These are phyloP conservation scores for Coemansia sp. DNA, from an alignment of 192 early-diverging fungal genomes.

Conservation along the genomic window DNA sequence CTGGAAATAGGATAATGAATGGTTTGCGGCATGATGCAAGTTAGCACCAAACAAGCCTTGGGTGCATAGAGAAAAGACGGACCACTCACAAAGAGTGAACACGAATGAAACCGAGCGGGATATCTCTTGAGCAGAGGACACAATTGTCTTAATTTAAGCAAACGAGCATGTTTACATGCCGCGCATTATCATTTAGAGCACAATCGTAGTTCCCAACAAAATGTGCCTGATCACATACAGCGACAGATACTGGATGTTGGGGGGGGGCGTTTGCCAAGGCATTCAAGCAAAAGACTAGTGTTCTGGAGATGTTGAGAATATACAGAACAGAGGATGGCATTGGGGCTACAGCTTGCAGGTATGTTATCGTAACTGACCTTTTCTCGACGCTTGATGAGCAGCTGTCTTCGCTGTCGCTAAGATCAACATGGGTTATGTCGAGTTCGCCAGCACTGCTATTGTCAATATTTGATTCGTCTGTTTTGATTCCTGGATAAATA, in stretches of 20 bases:
- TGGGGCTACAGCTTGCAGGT: neutral
- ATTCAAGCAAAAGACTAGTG: neutral
- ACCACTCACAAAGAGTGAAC: neutral
- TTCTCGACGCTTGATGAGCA: neutral
- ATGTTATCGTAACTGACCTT: neutral
- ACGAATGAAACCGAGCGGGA: neutral
- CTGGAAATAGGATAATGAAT: too few relatives aligned
- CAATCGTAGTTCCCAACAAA: neutral
- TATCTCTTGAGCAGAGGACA: too few relatives aligned
- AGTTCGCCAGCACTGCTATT: slow-evolving; percentile 18
- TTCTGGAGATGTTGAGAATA: neutral
- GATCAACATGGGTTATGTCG: slow-evolving; percentile 33
- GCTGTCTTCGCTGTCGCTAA: slow-evolving; percentile 5
- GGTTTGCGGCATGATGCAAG: neutral
- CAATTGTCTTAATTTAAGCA: neutral
- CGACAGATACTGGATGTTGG: neutral
- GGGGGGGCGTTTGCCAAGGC: neutral
- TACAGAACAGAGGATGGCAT: neutral
- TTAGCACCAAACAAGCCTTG: neutral
- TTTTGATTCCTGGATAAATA: neutral
- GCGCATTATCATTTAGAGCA: neutral
- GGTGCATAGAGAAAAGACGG: too few relatives aligned
- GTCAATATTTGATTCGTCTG: neutral
- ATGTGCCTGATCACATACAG: slow-evolving; percentile 2
- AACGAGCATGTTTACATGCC: neutral